Evolutionary conservation across 176 grass and related monocot genomes (phyloP).

Genomic region (Miscanthus lutarioriparius): DNA sequence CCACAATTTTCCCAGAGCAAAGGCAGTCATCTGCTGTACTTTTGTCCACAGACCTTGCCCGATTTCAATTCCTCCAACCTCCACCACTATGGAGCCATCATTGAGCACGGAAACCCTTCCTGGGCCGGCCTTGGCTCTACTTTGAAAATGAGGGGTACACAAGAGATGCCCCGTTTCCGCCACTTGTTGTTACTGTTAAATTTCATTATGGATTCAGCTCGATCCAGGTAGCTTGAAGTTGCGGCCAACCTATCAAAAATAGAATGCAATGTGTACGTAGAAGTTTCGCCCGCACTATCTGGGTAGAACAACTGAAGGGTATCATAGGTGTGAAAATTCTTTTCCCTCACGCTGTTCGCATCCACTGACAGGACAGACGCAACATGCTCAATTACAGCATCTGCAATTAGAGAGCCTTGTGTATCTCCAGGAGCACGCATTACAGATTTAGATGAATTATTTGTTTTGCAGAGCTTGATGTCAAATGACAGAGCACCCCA

Average conservation of each 20-base stretch:
- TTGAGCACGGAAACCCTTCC: constrained; percentile 78
- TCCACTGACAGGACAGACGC: constrained; percentile 53
- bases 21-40: constrained; percentile 70
- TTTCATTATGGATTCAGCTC: constrained; percentile 38
- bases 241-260: constrained; percentile 51
- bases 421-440: constrained; percentile 79
- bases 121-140: constrained; percentile 33
- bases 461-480: constrained; percentile 75
- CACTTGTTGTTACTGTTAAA: constrained; percentile 68
- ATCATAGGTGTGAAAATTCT: constrained; percentile 63
- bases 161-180: constrained; percentile 73
- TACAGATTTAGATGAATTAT: constrained; percentile 64
- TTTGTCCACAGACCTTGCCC: constrained; percentile 91
- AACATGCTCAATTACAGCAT: constrained; percentile 78
- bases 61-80: constrained; percentile 77
- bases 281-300: constrained; percentile 43
- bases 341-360: constrained; percentile 53
- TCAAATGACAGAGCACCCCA: neutral
- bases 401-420: constrained; percentile 81
- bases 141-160: constrained; percentile 49
- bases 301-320: constrained; percentile 60
- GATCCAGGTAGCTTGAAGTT: constrained; percentile 48
- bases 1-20: constrained; percentile 49
- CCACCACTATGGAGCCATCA: constrained; percentile 72
- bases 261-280: constrained; percentile 69